Conservation (phyloP, 495 filamentous ascomycete species). For the Parathielavia appendiculata region DNA sequence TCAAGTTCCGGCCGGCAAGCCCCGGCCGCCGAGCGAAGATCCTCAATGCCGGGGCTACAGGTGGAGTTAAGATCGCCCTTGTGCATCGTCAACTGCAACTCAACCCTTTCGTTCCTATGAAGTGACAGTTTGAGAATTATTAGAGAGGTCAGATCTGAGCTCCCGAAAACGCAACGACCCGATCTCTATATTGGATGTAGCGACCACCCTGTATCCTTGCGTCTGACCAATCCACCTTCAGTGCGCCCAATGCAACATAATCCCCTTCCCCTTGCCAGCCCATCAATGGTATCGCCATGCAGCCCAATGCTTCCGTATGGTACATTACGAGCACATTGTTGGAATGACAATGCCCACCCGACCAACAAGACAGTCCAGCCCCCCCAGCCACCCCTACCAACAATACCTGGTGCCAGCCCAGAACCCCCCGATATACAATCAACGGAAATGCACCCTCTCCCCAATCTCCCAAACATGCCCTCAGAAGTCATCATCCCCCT, state of each 20-base stretch:
- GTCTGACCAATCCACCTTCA: background rate
- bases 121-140: too few relatives aligned
- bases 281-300: constrained; percentile 5
- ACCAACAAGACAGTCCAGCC: background rate
- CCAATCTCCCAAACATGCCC: background rate
- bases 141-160: too few relatives aligned
- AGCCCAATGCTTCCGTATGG: background rate
- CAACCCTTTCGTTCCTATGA: too few relatives aligned
- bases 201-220: background rate
- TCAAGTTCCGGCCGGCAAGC: constrained; percentile 3
- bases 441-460: background rate
- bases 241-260: background rate
- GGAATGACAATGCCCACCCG: background rate
- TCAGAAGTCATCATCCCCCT: background rate
- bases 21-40: background rate
- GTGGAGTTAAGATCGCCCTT: too few relatives aligned
- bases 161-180: too few relatives aligned
- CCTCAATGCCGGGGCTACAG: background rate
- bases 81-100: too few relatives aligned
- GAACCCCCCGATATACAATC: background rate
- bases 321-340: background rate
- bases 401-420: background rate
- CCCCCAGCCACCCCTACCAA: background rate
- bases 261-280: background rate
- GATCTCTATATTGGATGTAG: background rate